phyloP scores from a whole-genome alignment of 2,329 filamentous ascomycete species.

The Penicillium italicum region DNA sequence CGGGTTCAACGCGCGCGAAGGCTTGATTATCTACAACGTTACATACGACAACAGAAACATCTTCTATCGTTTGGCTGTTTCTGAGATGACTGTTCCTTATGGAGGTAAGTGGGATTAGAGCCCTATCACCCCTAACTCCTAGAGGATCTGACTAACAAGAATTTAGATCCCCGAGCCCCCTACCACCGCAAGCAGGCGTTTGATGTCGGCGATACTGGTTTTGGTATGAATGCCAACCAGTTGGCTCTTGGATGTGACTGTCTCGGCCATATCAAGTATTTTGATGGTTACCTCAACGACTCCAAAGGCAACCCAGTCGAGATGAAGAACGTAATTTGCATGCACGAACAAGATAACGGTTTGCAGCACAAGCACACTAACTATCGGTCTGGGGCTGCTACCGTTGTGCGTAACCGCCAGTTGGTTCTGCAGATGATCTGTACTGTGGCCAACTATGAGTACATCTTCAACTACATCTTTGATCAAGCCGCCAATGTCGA shows the following conservation, averaged over 20 bases:
- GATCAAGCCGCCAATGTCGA: conserved; percentile 65
- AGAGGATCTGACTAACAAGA: conserved; percentile 35
- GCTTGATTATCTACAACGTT: conserved; percentile 65
- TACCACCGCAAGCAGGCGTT: conserved; percentile 69
- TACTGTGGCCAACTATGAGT: conserved; percentile 70
- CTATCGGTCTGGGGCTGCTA: conserved; percentile 62
- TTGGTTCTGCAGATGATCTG: conserved; percentile 67
- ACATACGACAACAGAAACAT: conserved; percentile 60
- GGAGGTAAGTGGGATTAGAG: conserved; percentile 29
- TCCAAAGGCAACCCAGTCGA: conserved; percentile 57
- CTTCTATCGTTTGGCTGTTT: conserved; percentile 64
- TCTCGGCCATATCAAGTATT: conserved; percentile 66
- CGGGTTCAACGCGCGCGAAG: conserved; percentile 61
- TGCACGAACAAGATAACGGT: conserved; percentile 68
- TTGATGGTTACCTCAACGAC: conserved; percentile 57
- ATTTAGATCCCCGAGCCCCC: conserved; percentile 62
- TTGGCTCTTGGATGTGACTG: conserved; percentile 68
- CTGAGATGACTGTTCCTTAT: conserved; percentile 60
- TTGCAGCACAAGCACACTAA: conserved; percentile 71
- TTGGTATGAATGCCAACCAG: conserved; percentile 66
- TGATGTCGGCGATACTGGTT: conserved; percentile 64
- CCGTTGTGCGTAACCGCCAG: conserved; percentile 61
- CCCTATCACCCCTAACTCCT: neutral
- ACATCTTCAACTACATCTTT: conserved; percentile 68
- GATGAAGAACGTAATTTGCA: conserved; percentile 65